Conservation (phyloP, 768 basidiomycete species). For the Calocera viscosa region DNA sequence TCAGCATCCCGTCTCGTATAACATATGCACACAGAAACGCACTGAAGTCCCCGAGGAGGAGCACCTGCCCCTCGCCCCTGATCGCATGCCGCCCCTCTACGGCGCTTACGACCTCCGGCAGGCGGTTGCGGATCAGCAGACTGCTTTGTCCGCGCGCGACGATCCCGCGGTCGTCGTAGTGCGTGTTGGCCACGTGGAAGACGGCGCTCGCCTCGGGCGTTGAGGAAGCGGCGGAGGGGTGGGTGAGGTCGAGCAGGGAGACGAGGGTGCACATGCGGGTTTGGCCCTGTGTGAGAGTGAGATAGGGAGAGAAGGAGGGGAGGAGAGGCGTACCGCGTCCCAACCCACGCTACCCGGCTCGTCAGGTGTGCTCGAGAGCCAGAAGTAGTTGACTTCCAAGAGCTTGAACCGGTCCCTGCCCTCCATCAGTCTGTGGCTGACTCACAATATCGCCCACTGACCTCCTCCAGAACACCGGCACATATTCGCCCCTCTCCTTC, state of each 20-base stretch:
- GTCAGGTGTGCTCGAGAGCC: neutral
- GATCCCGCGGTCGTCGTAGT: neutral
- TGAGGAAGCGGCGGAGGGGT: neutral
- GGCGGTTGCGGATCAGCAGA: neutral
- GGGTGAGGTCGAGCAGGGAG: neutral
- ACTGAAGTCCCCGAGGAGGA: neutral
- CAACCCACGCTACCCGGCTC: neutral
- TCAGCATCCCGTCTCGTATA: neutral
- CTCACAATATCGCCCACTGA: neutral
- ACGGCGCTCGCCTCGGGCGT: neutral
- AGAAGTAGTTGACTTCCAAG: neutral
- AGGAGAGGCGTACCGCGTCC: neutral
- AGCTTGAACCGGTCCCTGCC: neutral
- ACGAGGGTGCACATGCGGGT: neutral
- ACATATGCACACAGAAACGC: neutral
- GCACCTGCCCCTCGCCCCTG: neutral
- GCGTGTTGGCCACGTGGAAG: neutral
- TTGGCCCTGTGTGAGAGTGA: neutral
- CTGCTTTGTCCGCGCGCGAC: neutral
- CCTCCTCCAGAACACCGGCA: neutral
- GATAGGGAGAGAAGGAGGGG: neutral
- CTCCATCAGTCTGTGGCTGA: neutral
- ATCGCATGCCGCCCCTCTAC: neutral
- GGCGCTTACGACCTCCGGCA: neutral
- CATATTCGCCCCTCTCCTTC: neutral